These are phyloP conservation scores for Inonotus hispidus DNA, from an alignment of 1,284 basidiomycete species.

Conservation along the genomic window DNA sequence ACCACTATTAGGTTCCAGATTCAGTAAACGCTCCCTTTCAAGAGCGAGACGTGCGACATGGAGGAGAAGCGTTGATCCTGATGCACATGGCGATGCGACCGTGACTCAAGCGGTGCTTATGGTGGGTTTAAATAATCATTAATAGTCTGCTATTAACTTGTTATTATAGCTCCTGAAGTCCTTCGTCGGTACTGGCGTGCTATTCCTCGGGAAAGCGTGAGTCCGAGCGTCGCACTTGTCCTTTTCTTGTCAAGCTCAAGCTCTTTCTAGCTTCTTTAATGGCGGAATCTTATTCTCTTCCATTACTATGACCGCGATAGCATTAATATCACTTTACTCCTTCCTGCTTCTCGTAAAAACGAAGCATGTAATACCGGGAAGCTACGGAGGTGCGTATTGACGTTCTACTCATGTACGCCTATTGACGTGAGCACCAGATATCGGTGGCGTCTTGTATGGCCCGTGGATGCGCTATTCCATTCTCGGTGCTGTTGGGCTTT, in stretches of 20 bases:
- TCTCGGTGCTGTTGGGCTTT: conserved; percentile 82
- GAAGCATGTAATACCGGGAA: conserved; percentile 86
- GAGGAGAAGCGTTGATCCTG: conserved; percentile 45
- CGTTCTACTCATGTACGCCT: not conserved
- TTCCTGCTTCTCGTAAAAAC: conserved; percentile 91
- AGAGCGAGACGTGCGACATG: conserved; percentile 44
- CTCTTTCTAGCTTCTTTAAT: conserved; percentile 74
- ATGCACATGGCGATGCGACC: conserved; percentile 70
- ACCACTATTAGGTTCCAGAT: conserved; percentile 17
- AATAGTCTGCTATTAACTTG: too few relatives aligned
- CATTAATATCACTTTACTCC: conserved; percentile 86
- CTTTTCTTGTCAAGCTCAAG: not conserved
- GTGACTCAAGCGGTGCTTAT: conserved; percentile 87
- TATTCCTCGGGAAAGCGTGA: conserved; percentile 82
- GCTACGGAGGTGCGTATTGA: conserved; percentile 74
- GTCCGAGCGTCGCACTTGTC: not conserved
- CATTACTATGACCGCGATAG: conserved; percentile 76
- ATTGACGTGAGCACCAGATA: conserved; percentile 49
- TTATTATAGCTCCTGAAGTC: conserved; percentile 75
- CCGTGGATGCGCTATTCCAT: conserved; percentile 90
- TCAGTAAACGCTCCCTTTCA: conserved; percentile 33
- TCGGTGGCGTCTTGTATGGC: conserved; percentile 91
- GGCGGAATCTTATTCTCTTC: conserved; percentile 92
- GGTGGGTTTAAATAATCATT: conserved; percentile 47
- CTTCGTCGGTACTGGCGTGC: conserved; percentile 93